Evolutionary conservation across 225 moss, liverwort and hornwort species (phyloP), one percentile per base, ranked within the genome.

Genomic region (Sphagnum tenellum): DNA sequence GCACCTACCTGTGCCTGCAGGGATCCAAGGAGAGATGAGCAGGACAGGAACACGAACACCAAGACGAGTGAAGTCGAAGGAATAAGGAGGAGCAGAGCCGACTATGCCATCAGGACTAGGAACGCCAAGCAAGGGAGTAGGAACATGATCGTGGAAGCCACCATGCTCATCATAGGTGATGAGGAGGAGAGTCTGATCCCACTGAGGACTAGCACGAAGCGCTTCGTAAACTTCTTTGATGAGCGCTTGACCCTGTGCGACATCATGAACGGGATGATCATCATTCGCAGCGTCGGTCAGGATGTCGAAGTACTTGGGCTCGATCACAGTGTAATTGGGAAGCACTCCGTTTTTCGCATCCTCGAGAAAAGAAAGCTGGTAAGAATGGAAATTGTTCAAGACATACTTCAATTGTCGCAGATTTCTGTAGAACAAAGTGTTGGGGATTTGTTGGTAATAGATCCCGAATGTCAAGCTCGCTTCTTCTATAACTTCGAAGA

Each of bases 391-490:
- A 4, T 89, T 90, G 14, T 60, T 70, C 7, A 80, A 9, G n/a
- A 9, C 0, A 64, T 77, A 92, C 60, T 90, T 84, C 9, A 73
- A 62, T n/a, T 75, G 57, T 2, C 92, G 84, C 67, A 98, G 84
- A 56, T 71, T 80, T 47, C 66, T 66, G 70, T 71, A 83, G 72
- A 92, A 98, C 45, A 98, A 70, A 3, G 89, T 77, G 10, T 90
- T 69, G 7, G 96, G 92, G n/a, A 98, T 69, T 59, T 89, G 78
- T 59, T 98, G 96, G 70, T 86, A 98, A 64, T 98, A 98, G 1
- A 98, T 77, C 2, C 83, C 83, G 50, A 92, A 98, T 0, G 81
- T 73, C 6, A 90, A 57, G 6, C 90, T 88, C 0, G 90, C 90
- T 0, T 92, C 96, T 0, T 75, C 77, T 8, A 98, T 2, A 54